A percentile compares a stretch with the other conserved stretches of the same genome.
Evolutionary conservation across 495 filamentous ascomycete species (phyloP).

Genomic region (Penicillium coprophilum): DNA sequence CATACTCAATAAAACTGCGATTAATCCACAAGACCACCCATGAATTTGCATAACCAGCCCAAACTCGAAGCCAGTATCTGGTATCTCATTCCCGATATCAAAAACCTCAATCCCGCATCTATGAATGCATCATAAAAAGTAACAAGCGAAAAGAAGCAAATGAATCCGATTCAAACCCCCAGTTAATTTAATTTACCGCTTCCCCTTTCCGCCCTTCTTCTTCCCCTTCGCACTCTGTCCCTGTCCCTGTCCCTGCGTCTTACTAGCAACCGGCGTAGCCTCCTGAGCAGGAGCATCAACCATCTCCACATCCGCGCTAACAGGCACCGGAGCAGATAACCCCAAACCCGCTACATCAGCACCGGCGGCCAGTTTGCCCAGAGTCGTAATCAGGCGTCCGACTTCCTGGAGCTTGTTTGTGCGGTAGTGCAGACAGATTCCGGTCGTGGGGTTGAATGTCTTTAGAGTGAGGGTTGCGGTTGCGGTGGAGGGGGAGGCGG

Average conservation of each 20-base stretch:
- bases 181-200: slow-evolving; percentile 15
- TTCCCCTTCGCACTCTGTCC: slow-evolving; percentile 18
- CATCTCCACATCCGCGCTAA: slow-evolving; percentile 40
- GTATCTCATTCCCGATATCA: slow-evolving; percentile 5
- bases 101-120: slow-evolving; percentile 1
- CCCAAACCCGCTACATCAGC: slow-evolving; percentile 62
- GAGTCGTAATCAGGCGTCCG: slow-evolving; percentile 67
- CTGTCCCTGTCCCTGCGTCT: slow-evolving; percentile 4
- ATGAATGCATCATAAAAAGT: neutral
- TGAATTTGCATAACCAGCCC: neutral
- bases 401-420: slow-evolving; percentile 93
- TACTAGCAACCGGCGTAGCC: slow-evolving; percentile 1
- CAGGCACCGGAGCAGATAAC: slow-evolving; percentile 32
- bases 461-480: slow-evolving; percentile 76
- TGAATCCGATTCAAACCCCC: neutral
- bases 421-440: slow-evolving; percentile 82
- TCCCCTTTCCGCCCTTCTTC: slow-evolving; percentile 31
- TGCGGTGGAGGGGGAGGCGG: slow-evolving; percentile 45
- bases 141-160: neutral
- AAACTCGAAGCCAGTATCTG: neutral
- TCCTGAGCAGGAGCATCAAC: slow-evolving; percentile 30
- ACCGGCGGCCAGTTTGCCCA: slow-evolving; percentile 64
- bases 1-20: neutral
- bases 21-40: neutral
- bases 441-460: slow-evolving; percentile 82